phyloP scores from a whole-genome alignment of 2,329 filamentous ascomycete species.

The Hymenoscyphus fructigenus region DNA sequence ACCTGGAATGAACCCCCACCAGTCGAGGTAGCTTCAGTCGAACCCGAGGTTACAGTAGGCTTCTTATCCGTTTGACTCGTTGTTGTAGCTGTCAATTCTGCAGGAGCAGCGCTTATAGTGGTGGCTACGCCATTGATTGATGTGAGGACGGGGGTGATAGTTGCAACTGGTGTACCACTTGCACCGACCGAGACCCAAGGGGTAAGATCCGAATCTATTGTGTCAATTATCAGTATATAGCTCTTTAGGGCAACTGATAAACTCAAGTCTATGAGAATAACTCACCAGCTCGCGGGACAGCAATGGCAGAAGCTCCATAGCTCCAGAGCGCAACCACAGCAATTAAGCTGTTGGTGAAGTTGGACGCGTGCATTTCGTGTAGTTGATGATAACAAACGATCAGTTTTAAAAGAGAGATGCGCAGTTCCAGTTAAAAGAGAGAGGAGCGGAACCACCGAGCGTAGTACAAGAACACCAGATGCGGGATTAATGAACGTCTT shows the following conservation, averaged over 20 bases:
- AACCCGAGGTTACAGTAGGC: slow-evolving; percentile 19
- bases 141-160: slow-evolving; percentile 30
- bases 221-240: neutral
- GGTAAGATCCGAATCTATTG: slow-evolving; percentile 17
- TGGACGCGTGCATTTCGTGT: slow-evolving; percentile 13
- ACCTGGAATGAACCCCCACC: slow-evolving; percentile 32
- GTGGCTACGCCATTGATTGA: slow-evolving; percentile 28
- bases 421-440: neutral
- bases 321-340: slow-evolving; percentile 8
- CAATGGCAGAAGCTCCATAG: slow-evolving; percentile 6
- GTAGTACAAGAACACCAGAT: neutral
- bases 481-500: neutral
- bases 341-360: slow-evolving; percentile 13
- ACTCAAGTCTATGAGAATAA: neutral
- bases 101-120: slow-evolving; percentile 27
- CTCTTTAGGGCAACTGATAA: neutral
- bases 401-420: neutral
- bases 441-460: neutral
- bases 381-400: neutral
- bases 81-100: slow-evolving; percentile 24
- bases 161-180: slow-evolving; percentile 29
- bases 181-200: slow-evolving; percentile 33
- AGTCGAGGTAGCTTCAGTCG: slow-evolving; percentile 17
- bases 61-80: slow-evolving; percentile 18
- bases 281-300: slow-evolving; percentile 12